phyloP scores from a whole-genome alignment of 2,329 filamentous ascomycete genomes.

The Aspergillus fijiensis region DNA sequence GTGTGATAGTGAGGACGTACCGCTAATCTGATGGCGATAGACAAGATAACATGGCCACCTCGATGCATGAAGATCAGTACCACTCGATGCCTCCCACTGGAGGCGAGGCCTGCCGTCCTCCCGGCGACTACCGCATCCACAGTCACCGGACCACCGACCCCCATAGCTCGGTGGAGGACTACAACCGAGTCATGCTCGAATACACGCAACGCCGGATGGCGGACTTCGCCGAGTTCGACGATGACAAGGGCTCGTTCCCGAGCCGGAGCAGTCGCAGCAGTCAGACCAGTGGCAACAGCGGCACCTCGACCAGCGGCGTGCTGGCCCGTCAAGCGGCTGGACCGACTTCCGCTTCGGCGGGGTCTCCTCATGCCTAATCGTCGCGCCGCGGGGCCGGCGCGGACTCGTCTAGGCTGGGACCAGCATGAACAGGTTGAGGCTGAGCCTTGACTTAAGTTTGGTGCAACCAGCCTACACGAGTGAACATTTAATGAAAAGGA shows the following conservation, averaged over 20 bases:
- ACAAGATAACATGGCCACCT: conserved; percentile 12
- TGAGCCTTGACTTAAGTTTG: background rate
- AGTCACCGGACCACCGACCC: conserved; percentile 25
- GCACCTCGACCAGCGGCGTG: conserved; percentile 20
- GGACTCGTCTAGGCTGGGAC: background rate
- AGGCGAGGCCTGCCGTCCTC: conserved; percentile 19
- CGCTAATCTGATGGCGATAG: background rate
- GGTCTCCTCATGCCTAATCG: conserved; percentile 5
- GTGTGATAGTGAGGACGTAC: background rate
- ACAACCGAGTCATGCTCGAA: conserved; percentile 40
- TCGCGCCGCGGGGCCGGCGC: background rate
- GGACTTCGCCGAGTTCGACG: conserved; percentile 30
- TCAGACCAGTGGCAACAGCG: conserved; percentile 28
- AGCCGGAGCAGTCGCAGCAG: conserved; percentile 34
- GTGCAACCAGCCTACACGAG: background rate
- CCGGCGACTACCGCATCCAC: conserved; percentile 17
- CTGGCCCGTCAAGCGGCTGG: conserved; percentile 23
- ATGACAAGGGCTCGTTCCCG: conserved; percentile 16
- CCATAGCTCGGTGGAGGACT: conserved; percentile 35
- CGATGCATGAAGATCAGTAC: background rate
- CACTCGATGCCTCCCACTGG: conserved; percentile 21
- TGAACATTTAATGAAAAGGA: conserved; percentile 1
- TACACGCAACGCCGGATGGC: conserved; percentile 41
- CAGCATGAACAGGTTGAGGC: background rate
- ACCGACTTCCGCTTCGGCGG: conserved; percentile 18